Evolutionary conservation across 495 filamentous ascomycete species (phyloP).

Genomic region (Penicillium paxilli): DNA sequence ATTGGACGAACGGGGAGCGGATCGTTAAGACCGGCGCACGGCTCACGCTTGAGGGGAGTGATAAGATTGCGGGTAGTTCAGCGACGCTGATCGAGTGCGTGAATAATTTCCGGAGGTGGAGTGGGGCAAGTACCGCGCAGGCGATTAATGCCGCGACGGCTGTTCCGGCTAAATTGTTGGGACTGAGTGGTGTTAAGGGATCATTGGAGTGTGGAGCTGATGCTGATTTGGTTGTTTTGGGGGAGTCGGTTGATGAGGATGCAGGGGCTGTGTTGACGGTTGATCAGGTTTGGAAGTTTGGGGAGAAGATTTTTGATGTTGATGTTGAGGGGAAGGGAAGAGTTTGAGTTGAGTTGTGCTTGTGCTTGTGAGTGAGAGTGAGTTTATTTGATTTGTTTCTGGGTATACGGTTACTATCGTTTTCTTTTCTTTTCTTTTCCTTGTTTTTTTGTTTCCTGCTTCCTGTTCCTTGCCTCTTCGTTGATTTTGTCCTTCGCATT

Average conservation of each 20-base stretch:
- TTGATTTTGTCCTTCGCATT: no score
- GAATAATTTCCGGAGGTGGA: constrained; percentile 76
- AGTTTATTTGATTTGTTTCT: no score
- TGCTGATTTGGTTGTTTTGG: constrained; percentile 75
- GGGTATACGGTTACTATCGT: no score
- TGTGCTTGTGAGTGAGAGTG: no score
- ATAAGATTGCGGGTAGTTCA: constrained; percentile 71
- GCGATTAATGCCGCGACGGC: constrained; percentile 70
- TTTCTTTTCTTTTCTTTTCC: no score
- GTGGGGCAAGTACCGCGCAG: constrained; percentile 59
- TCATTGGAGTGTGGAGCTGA: constrained; percentile 67
- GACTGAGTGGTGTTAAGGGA: constrained; percentile 66
- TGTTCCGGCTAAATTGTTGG: constrained; percentile 73
- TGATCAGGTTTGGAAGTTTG: constrained; percentile 79
- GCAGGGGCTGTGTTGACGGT: constrained; percentile 53
- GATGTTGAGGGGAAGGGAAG: constrained; percentile 20
- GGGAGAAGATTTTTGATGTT: constrained; percentile 49
- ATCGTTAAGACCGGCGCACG: constrained; percentile 68
- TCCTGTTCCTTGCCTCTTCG: no score
- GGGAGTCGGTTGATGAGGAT: constrained; percentile 48
- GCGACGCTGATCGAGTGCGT: constrained; percentile 77
- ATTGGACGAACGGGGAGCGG: constrained; percentile 75
- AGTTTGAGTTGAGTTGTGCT: background rate
- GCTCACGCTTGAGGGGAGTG: constrained; percentile 66
- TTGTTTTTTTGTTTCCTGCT: no score